Percentiles rank a stretch among this genome's conserved stretches.
Evolutionary conservation across 768 basidiomycete species (phyloP).

Genomic region (Lentinula aciculospora): DNA sequence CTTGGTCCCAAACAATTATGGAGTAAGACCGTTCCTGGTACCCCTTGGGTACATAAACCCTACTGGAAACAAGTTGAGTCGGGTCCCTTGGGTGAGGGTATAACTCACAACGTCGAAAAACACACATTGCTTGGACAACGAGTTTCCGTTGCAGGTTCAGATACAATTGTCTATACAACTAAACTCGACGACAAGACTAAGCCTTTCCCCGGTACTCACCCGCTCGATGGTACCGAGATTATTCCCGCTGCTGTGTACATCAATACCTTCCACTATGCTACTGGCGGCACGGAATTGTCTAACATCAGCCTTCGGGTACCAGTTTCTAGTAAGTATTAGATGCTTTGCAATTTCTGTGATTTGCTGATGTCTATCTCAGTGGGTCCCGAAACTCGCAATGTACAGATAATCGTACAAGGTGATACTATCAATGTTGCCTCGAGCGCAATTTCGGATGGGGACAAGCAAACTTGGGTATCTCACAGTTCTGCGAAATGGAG

Average conservation of each 20-base stretch:
- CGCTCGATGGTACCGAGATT: not conserved
- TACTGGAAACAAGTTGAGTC: not conserved
- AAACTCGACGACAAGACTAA: constrained; percentile 1
- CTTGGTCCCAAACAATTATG: not conserved
- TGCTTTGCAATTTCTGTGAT: not conserved
- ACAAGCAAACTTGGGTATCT: not conserved
- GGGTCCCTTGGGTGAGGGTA: not conserved
- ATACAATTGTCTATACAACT: not conserved
- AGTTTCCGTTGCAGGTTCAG: not conserved
- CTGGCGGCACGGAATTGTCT: not conserved
- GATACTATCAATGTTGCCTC: not conserved
- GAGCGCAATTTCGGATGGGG: not conserved
- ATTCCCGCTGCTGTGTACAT: not conserved
- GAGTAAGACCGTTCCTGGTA: not conserved
- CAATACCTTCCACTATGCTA: constrained; percentile 1
- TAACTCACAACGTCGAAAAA: not conserved
- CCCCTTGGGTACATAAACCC: not conserved
- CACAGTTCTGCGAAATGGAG: not conserved
- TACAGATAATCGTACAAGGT: constrained; percentile 1
- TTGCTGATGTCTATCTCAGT: not conserved
- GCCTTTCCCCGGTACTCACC: constrained; percentile 3
- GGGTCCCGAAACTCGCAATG: not conserved
- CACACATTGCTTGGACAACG: not conserved
- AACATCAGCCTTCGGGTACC: not conserved
- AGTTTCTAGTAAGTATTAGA: not conserved